These are phyloP conservation scores for Magnolia changhungtana DNA, from an alignment of 164 flowering plant species.

Conservation along the genomic window DNA sequence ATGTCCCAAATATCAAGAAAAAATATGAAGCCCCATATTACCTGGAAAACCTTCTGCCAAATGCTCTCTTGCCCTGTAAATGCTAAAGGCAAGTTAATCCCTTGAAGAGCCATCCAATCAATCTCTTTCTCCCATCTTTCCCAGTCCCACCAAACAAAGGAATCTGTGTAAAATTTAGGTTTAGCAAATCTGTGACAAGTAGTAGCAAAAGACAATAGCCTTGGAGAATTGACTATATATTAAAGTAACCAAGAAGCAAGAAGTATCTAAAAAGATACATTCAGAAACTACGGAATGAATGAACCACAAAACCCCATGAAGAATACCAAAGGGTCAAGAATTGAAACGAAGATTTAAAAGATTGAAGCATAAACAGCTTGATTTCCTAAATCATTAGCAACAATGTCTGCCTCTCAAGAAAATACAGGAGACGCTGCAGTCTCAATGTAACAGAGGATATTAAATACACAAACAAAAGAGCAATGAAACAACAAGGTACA, in stretches of 20 bases:
- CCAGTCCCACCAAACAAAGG: conserved; percentile 99
- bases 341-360: background rate
- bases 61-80: conserved; percentile 94
- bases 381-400: background rate
- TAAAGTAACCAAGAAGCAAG: background rate
- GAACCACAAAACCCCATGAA: background rate
- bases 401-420: background rate
- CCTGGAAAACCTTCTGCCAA: conserved; percentile 96
- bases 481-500: background rate
- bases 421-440: background rate
- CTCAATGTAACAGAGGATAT: background rate
- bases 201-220: background rate
- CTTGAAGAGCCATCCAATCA: conserved; percentile 99
- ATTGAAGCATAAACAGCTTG: background rate
- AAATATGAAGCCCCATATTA: conserved; percentile 11
- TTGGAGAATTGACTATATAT: background rate
- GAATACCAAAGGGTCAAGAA: background rate
- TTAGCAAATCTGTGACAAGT: background rate
- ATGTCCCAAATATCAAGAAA: background rate
- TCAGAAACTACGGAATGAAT: background rate
- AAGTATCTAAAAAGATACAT: background rate
- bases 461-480: background rate
- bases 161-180: conserved; percentile 47
- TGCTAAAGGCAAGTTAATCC: conserved; percentile 88
- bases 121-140: conserved; percentile 96